Evolutionary conservation across 164 flowering plant species (phyloP), one percentile per base, ranked within the genome.

Genomic region (Dillenia suffruticosa): DNA sequence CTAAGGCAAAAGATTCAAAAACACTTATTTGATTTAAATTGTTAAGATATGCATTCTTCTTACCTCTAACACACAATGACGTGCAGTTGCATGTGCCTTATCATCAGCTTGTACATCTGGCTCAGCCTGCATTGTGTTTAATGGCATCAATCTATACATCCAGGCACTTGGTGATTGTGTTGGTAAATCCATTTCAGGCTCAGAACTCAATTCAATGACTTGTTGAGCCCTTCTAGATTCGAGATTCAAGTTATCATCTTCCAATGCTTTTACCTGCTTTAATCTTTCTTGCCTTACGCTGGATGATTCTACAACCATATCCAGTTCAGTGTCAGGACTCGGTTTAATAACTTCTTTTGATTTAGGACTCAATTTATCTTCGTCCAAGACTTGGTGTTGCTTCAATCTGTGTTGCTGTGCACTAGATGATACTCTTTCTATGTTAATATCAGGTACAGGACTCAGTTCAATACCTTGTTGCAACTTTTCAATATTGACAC

Each of bases 361-460:
- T 48, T 16, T 47, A 49, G 67, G 56, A 15, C 22, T 19, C 22
- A 19, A 19, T 19, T 19, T 19, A 19, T 19, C 22, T 1, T 19
- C 22, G 22, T 19, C 22, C 1, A 19, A 19, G 22, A 19, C 22
- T 19, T 19, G 22, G 22, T 2, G 67, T 32, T 1, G 46, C 55
- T 49, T 55, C 48, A 64, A 3, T 24, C 12, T 57, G 46, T 49
- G 48, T 49, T 57, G 17, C 57, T 32, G 48, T 17, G 44, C 49
- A 48, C 44, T 55, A 9, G 26, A 14, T 48, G 46, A 15, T 47
- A 56, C 49, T 40, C 58, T 49, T 7, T 49, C 19, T 48, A 43
- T 5, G 50, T n/a, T 40, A 40, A 46, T 11, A 22, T 61, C 64
- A 17, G 57, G 53, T 16, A 16, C 56, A 0, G 19, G 49, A 10